These are phyloP conservation scores for Cyphellophora attinorum DNA, from an alignment of 2,329 filamentous ascomycete species.

Conservation along the genomic window DNA sequence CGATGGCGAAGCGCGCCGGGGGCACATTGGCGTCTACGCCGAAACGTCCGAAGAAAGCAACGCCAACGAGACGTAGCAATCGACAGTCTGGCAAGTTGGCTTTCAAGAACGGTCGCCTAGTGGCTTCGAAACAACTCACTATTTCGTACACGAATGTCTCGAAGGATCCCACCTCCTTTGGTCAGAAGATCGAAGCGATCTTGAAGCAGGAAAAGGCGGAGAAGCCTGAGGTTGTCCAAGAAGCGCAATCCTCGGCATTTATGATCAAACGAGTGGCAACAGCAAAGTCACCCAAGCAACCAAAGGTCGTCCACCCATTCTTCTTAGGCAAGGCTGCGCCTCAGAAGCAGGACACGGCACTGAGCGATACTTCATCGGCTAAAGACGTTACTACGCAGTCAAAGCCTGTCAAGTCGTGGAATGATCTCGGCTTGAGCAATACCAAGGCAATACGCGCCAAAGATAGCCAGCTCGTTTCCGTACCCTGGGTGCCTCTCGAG, in stretches of 20 bases:
- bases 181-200: constrained; percentile 55
- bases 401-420: constrained; percentile 12
- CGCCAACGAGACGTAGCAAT: neutral
- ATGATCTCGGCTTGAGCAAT: constrained; percentile 13
- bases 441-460: constrained; percentile 6
- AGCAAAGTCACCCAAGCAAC: too few species aligned
- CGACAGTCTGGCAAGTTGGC: constrained; percentile 2
- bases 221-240: constrained; percentile 21
- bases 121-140: constrained; percentile 9
- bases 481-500: constrained; percentile 14
- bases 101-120: constrained; percentile 16
- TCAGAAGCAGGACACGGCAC: neutral
- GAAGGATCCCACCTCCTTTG: constrained; percentile 31
- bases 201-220: constrained; percentile 17
- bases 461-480: neutral
- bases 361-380: neutral
- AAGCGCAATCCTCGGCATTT: too few species aligned
- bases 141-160: constrained; percentile 7
- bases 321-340: constrained; percentile 47
- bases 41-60: neutral
- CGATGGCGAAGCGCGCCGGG: neutral
- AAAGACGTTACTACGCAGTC: neutral
- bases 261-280: too few species aligned
- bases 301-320: constrained; percentile 56
- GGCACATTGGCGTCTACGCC: neutral